Evolutionary conservation across 352 stramenopile species (phyloP).

Genomic region (Phytophthora tubulina): DNA sequence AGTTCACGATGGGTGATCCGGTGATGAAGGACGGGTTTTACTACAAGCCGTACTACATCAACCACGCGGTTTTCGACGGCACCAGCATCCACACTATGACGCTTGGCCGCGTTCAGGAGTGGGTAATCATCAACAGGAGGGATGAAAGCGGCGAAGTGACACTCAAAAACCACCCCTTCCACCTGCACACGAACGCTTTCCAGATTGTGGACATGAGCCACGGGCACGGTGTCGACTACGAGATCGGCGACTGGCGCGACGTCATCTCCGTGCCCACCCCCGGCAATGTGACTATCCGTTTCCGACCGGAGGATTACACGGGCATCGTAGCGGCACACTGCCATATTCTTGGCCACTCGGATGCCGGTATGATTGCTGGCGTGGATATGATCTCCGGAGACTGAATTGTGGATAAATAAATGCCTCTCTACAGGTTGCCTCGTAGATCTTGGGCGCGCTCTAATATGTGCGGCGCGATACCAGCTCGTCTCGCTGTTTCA

Average conservation of each 20-base stretch:
- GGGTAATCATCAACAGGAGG: slow-evolving; percentile 71
- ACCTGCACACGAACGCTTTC: slow-evolving; percentile 89
- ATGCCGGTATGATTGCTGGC: slow-evolving; percentile 79
- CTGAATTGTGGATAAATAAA: slow-evolving; percentile 5
- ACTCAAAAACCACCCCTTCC: slow-evolving; percentile 85
- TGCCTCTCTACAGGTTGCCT: slow-evolving; percentile 3
- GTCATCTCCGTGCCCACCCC: slow-evolving; percentile 78
- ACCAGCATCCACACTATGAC: slow-evolving; percentile 59
- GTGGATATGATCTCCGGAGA: slow-evolving; percentile 61
- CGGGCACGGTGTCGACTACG: slow-evolving; percentile 73
- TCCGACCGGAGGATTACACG: slow-evolving; percentile 71
- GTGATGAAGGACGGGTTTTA: slow-evolving; percentile 65
- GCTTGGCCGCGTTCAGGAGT: slow-evolving; percentile 74
- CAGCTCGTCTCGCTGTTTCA: slow-evolving; percentile 37
- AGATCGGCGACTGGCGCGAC: slow-evolving; percentile 84
- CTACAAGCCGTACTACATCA: slow-evolving; percentile 85
- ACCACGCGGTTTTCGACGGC: slow-evolving; percentile 65
- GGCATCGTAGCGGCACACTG: slow-evolving; percentile 78
- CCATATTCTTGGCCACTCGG: slow-evolving; percentile 83
- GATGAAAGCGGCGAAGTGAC: slow-evolving; percentile 53
- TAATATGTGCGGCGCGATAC: slow-evolving; percentile 34
- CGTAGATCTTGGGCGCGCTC: slow-evolving; percentile 16
- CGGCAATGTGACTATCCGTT: slow-evolving; percentile 86
- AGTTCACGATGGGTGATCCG: slow-evolving; percentile 63
- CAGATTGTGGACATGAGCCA: slow-evolving; percentile 82